Conservation (phyloP, 1,284 basidiomycete genomes). For the Taiwanofungus camphoratus region DNA sequence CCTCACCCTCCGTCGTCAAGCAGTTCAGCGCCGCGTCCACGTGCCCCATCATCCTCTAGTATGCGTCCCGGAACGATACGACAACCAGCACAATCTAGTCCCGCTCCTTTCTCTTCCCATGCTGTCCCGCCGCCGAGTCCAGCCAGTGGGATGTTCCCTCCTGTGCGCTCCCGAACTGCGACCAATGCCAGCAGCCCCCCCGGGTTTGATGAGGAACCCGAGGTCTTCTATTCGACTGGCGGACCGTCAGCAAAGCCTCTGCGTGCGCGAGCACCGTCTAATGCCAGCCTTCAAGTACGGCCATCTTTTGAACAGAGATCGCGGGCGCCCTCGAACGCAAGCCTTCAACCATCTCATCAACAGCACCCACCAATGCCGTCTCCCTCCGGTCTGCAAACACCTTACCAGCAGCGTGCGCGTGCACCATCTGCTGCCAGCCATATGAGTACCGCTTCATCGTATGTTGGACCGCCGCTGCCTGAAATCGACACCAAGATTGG, state of each 20-base stretch:
- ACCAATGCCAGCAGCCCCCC: conserved; percentile 17
- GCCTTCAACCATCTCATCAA: conserved; percentile 14
- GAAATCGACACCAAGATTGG: conserved; percentile 67
- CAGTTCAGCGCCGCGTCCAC: conserved; percentile 13
- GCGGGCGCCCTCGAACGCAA: conserved; percentile 16
- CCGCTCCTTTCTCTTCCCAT: conserved; percentile 12
- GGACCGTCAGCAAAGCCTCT: conserved; percentile 2
- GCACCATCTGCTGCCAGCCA: not conserved
- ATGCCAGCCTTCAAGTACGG: conserved; percentile 6
- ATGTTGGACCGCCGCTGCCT: not conserved
- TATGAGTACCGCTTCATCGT: not conserved
- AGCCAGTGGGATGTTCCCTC: conserved; percentile 3
- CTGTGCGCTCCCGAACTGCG: conserved; percentile 19
- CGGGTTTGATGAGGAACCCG: conserved; percentile 13
- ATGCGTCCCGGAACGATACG: conserved; percentile 15
- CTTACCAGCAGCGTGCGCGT: not conserved
- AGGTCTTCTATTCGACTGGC: conserved; percentile 23
- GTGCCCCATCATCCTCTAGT: conserved; percentile 19
- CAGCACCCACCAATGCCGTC: no score
- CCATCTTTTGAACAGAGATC: conserved; percentile 7
- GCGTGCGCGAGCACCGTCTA: conserved; percentile 18
- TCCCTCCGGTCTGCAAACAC: no score
- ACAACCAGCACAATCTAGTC: conserved; percentile 20
- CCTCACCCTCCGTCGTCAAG: conserved; percentile 11
- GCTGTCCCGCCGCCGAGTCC: conserved; percentile 3